Evolutionary conservation across 2,329 filamentous ascomycete species (phyloP).

Genomic region (Alternaria ventricosa): DNA sequence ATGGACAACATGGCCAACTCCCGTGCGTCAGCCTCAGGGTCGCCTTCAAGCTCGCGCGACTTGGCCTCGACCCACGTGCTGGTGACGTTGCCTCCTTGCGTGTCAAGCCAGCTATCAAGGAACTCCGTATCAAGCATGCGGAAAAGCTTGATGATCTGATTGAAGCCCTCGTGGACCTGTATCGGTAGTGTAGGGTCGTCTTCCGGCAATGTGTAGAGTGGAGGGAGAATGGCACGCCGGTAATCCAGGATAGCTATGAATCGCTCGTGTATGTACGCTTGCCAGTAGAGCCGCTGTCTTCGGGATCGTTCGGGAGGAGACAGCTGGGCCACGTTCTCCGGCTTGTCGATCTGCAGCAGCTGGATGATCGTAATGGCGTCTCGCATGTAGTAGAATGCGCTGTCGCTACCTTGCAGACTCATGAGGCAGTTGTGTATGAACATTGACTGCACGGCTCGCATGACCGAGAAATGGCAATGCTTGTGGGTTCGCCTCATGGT

Average conservation of each 20-base stretch:
- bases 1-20: constrained; percentile 50
- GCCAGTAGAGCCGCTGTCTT: constrained; percentile 62
- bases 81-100: constrained; percentile 45
- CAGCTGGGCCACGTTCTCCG: constrained; percentile 42
- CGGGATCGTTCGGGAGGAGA: constrained; percentile 48
- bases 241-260: constrained; percentile 62
- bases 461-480: constrained; percentile 52
- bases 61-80: constrained; percentile 55
- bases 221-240: constrained; percentile 51
- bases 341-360: constrained; percentile 50
- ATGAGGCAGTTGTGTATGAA: constrained; percentile 62
- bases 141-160: constrained; percentile 55
- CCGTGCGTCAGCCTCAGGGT: constrained; percentile 45
- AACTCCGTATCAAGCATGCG: constrained; percentile 54
- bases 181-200: constrained; percentile 50
- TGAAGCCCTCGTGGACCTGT: constrained; percentile 53
- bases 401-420: constrained; percentile 56
- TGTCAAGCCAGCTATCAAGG: constrained; percentile 54
- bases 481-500: constrained; percentile 47
- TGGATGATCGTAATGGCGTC: constrained; percentile 55
- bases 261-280: constrained; percentile 63
- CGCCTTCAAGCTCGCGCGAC: constrained; percentile 51
- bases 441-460: constrained; percentile 59
- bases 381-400: constrained; percentile 59
- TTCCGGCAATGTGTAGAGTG: constrained; percentile 49